A percentile compares a stretch with the other conserved stretches of the same genome.
These are phyloP conservation scores for Spiraea crenata DNA, from an alignment of 331 rosid species.

Conservation along the genomic window DNA sequence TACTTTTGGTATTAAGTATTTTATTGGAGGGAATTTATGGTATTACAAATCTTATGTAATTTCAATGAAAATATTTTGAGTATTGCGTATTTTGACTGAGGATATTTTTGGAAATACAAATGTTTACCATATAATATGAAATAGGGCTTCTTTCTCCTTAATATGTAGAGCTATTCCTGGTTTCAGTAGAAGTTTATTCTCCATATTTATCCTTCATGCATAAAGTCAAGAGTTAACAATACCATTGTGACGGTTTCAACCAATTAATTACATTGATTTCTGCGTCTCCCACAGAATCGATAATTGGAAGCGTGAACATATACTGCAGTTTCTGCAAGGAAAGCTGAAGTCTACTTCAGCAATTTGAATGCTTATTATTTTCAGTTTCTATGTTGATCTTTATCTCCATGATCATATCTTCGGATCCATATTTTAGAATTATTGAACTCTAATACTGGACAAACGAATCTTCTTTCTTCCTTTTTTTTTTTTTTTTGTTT, in stretches of 20 bases:
- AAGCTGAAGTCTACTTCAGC: constrained; percentile 60
- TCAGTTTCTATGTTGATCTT: constrained; percentile 10
- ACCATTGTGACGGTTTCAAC: background rate
- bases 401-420: background rate
- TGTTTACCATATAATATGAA: too few species aligned
- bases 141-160: too few species aligned
- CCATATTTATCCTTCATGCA: background rate
- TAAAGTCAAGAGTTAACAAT: background rate
- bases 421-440: too few species aligned
- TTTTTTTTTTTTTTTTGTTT: too few species aligned
- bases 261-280: background rate
- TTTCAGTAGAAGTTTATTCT: background rate
- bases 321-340: constrained; percentile 79
- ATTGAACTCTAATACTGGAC: background rate
- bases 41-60: too few species aligned
- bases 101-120: too few species aligned
- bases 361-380: constrained; percentile 28
- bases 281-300: constrained; percentile 60
- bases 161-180: background rate
- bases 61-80: too few species aligned
- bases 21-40: too few species aligned
- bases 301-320: constrained; percentile 94
- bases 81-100: too few species aligned
- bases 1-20: too few species aligned
- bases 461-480: background rate